These are phyloP conservation scores for Saxophila tyrrhenica DNA, from an alignment of 495 filamentous ascomycete species.

Conservation along the genomic window DNA sequence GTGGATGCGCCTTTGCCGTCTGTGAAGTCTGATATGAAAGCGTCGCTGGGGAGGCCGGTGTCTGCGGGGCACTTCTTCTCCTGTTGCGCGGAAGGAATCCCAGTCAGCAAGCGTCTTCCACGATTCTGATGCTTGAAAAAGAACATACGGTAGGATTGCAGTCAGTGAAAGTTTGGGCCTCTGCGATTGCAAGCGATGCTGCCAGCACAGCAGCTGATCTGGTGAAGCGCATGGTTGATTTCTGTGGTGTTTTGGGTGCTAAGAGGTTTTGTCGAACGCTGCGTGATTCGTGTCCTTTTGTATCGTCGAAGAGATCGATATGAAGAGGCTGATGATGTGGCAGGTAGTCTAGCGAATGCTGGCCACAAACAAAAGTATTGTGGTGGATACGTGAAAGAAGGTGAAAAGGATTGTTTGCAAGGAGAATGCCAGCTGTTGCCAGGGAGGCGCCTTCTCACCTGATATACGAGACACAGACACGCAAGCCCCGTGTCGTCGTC, in stretches of 20 bases:
- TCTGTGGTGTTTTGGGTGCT: not conserved
- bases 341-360: not conserved
- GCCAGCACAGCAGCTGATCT: slow-evolving; percentile 8
- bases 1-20: slow-evolving; percentile 39
- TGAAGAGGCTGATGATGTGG: not conserved
- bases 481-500: no score
- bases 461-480: no score
- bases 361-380: not conserved
- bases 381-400: not conserved
- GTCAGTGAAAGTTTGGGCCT: slow-evolving; percentile 50
- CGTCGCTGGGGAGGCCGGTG: slow-evolving; percentile 46
- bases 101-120: no score
- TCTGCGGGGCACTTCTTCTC: slow-evolving; percentile 53
- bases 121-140: no score
- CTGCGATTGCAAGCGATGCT: slow-evolving; percentile 17
- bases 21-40: slow-evolving; percentile 55
- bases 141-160: slow-evolving; percentile 66
- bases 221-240: slow-evolving; percentile 15
- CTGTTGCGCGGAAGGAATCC: no score
- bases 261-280: not conserved
- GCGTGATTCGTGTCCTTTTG: not conserved
- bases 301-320: not conserved
- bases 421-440: not conserved
- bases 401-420: not conserved
- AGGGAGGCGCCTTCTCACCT: not conserved